Conservation (phyloP, 257 asterid species). For the Nicotiana undulata region DNA sequence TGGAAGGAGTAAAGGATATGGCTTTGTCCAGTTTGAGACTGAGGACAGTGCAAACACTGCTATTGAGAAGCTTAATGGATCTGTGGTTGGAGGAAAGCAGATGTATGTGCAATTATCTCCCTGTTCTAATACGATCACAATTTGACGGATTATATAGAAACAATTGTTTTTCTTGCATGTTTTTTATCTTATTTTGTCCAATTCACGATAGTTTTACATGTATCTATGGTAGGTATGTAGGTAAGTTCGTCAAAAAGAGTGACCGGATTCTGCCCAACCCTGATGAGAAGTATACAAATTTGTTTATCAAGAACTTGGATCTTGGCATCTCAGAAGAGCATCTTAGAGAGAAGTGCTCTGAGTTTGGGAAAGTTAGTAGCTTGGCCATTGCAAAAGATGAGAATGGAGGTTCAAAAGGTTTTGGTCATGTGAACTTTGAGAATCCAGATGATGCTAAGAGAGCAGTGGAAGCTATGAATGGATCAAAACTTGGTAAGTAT, state of each 20-base stretch:
- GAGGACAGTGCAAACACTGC: conserved; percentile 47
- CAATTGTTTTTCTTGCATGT: background rate
- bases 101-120: conserved; percentile 22
- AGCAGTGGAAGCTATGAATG: conserved; percentile 42
- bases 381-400: conserved; percentile 38
- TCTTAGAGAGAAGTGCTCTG: conserved; percentile 38
- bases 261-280: conserved; percentile 31
- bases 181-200: background rate
- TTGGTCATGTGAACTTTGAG: conserved; percentile 52
- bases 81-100: conserved; percentile 22
- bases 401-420: conserved; percentile 41
- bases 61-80: conserved; percentile 40
- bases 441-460: conserved; percentile 43
- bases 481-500: conserved; percentile 55
- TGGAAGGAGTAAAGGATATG: conserved; percentile 56
- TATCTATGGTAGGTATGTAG: conserved; percentile 38
- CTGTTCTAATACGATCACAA: background rate
- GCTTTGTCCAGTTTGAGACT: conserved; percentile 44
- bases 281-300: conserved; percentile 35
- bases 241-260: conserved; percentile 36
- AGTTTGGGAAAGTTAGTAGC: conserved; percentile 40
- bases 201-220: background rate
- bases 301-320: conserved; percentile 45
- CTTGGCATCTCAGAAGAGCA: conserved; percentile 31
- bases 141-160: background rate